phyloP scores from a whole-genome alignment of 768 basidiomycete genomes.

The Wakefieldia striispora region DNA sequence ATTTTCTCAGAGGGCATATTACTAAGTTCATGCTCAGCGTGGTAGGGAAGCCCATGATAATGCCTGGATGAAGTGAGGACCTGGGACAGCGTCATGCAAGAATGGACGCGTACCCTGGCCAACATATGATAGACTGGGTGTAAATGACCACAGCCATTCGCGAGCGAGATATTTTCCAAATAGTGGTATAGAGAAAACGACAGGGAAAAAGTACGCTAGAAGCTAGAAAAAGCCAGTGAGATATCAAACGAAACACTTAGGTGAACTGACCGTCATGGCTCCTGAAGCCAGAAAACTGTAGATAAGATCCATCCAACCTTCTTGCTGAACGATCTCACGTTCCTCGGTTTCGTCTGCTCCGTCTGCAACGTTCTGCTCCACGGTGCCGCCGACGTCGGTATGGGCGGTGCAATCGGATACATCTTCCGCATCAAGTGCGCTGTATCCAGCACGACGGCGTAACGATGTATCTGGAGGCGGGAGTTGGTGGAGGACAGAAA shows the following conservation, averaged over 20 bases:
- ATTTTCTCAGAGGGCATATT: conserved; percentile 18
- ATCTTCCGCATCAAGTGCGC: conserved; percentile 34
- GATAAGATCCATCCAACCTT: conserved; percentile 75
- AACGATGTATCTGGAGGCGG: conserved; percentile 62
- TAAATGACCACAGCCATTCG: conserved; percentile 92
- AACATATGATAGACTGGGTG: conserved; percentile 87
- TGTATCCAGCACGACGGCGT: conserved; percentile 59
- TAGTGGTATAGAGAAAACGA: conserved; percentile 81
- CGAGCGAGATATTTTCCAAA: conserved; percentile 82
- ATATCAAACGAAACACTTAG: neutral
- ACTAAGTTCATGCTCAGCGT: conserved; percentile 92
- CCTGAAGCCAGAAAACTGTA: conserved; percentile 81
- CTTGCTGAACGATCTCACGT: conserved; percentile 51
- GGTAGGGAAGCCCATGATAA: conserved; percentile 97
- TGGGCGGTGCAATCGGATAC: conserved; percentile 16
- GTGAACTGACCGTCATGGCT: conserved; percentile 61
- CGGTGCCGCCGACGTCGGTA: conserved; percentile 2
- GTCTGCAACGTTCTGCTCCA: conserved; percentile 25
- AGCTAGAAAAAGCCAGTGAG: conserved; percentile 47
- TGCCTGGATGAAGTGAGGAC: conserved; percentile 46
- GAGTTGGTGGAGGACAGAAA: conserved; percentile 81
- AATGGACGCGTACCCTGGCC: conserved; percentile 63
- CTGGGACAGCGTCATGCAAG: neutral
- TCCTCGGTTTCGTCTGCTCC: conserved; percentile 32
- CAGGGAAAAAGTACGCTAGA: conserved; percentile 84